These are phyloP conservation scores for Amanita jacksonii DNA, from an alignment of 768 basidiomycete species.

Conservation along the genomic window DNA sequence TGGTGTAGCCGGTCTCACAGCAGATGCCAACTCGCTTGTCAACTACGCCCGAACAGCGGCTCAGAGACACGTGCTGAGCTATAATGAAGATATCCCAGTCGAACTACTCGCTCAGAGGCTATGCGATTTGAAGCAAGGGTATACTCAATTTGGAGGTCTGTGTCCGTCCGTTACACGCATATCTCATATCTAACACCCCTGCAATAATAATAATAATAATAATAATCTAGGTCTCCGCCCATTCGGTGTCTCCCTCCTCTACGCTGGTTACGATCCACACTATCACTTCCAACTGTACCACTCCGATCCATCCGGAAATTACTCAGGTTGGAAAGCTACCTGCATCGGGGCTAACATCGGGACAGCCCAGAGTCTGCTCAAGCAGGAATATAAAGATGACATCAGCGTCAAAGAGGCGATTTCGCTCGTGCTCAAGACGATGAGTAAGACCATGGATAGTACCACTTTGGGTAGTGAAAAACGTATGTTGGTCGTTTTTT, in stretches of 20 bases:
- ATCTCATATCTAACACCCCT: not conserved
- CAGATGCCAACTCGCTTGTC: slow-evolving; percentile 95
- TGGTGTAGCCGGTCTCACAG: slow-evolving; percentile 92
- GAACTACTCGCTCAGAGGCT: slow-evolving; percentile 89
- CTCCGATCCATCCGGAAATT: slow-evolving; percentile 97
- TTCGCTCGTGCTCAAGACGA: slow-evolving; percentile 82
- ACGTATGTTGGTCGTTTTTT: slow-evolving; percentile 33
- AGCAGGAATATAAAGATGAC: slow-evolving; percentile 98
- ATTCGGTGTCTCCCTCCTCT: slow-evolving; percentile 94
- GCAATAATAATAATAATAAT: too few species aligned
- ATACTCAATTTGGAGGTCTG: slow-evolving; percentile 87
- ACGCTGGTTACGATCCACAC: slow-evolving; percentile 94
- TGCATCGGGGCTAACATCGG: slow-evolving; percentile 99
- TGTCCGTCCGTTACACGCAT: not conserved
- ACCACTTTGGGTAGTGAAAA: slow-evolving; percentile 96
- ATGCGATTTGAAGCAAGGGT: slow-evolving; percentile 97
- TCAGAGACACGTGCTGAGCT: slow-evolving; percentile 78
- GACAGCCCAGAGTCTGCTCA: slow-evolving; percentile 88
- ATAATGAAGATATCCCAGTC: slow-evolving; percentile 97
- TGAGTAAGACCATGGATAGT: slow-evolving; percentile 99
- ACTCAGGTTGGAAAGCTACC: slow-evolving; percentile 97
- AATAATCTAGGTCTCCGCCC: slow-evolving; percentile 92
- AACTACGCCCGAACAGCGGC: slow-evolving; percentile 90
- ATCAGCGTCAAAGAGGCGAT: slow-evolving; percentile 87
- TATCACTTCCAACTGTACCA: slow-evolving; percentile 97